Base-by-base conservation (phyloP, 73 alveolate species). In the Tetrahymena borealis region DNA sequence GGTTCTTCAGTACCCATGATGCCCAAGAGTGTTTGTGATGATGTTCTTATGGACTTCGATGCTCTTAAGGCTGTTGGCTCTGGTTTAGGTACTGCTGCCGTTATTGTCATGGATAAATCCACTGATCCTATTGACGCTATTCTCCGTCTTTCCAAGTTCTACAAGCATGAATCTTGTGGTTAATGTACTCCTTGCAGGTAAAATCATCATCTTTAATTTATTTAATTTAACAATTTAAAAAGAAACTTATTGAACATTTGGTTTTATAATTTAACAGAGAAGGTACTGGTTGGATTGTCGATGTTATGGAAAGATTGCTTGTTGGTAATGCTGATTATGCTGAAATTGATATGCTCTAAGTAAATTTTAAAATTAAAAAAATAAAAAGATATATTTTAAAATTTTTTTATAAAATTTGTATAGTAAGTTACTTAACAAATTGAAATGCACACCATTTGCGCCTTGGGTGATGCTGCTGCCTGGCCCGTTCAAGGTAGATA, bases 41-140 rank as follows among this genome's bases (percentile, higher is more conserved):
- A 94, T 79, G 99, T 96, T 7, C 95, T 97, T 11, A 97, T 97
- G 99, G 99, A 97, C 95, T 97, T 96, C 91, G 99, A 97, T 96
- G 98, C 97, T 38, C 96, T 97, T 16, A 97, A 95, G 92, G 98
- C 96, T 85, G 97, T 93, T 78, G 94, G 95, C 43, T 94, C 98
- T 33, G 99, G 99, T 43, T 97, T 97, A 16, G 99, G 99, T 28
- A 97, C 99, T 13, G 99, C 99, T 90, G 99, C 99, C 79, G 99
- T 97, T 43, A 97, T 97, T 36, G 99, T 97, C 91, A 97, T 97
- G 97, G 98, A 97, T 91, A 97, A 97, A 90, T 94, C 97, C 5
- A 96, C 98, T 93, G 99, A 97, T 90, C 91, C 96, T 32, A 97
- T 97, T 91, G 98, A 96, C 91, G 98, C 98, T 24, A 97, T 97